Conservation (phyloP, 177 flowering plant genomes). For the Vitis hybrid region DNA sequence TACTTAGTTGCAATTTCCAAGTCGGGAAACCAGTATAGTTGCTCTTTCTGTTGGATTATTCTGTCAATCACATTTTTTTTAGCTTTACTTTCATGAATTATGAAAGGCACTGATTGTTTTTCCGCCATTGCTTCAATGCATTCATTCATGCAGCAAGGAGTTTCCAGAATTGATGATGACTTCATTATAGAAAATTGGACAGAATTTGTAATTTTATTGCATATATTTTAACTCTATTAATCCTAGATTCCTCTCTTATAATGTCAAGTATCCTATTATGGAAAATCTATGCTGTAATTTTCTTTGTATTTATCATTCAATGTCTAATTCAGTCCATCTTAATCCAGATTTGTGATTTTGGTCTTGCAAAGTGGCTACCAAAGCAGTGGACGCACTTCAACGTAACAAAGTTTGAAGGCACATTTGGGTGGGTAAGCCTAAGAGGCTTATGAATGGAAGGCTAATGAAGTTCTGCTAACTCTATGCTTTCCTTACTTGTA, state of each 20-base stretch:
- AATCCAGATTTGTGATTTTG: constrained; percentile 77
- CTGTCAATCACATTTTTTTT: too few relatives aligned
- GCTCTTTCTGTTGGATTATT: too few relatives aligned
- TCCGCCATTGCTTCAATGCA: too few relatives aligned
- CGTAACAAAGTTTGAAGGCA: constrained; percentile 70
- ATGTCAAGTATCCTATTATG: not conserved
- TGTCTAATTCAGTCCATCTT: not conserved
- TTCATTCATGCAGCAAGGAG: too few relatives aligned
- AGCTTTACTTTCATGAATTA: too few relatives aligned
- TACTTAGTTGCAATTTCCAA: too few relatives aligned
- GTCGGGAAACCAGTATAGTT: too few relatives aligned
- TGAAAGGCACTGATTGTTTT: too few relatives aligned
- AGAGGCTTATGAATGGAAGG: not conserved
- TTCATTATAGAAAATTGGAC: too few relatives aligned
- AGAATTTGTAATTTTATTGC: too few relatives aligned
- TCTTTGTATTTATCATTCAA: not conserved
- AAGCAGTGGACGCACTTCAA: constrained; percentile 59
- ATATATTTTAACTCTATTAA: too few relatives aligned
- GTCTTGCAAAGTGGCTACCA: constrained; percentile 82
- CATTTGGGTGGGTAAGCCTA: constrained; percentile 61
- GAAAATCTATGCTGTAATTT: not conserved
- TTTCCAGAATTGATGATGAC: too few relatives aligned
- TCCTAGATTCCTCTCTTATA: not conserved
- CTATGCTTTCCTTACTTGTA: not conserved
- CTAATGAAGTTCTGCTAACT: not conserved